Percentiles rank a stretch among this genome's conserved stretches.
Conservation (phyloP, 1,284 basidiomycete species). For the Coriolopsis trogii region DNA sequence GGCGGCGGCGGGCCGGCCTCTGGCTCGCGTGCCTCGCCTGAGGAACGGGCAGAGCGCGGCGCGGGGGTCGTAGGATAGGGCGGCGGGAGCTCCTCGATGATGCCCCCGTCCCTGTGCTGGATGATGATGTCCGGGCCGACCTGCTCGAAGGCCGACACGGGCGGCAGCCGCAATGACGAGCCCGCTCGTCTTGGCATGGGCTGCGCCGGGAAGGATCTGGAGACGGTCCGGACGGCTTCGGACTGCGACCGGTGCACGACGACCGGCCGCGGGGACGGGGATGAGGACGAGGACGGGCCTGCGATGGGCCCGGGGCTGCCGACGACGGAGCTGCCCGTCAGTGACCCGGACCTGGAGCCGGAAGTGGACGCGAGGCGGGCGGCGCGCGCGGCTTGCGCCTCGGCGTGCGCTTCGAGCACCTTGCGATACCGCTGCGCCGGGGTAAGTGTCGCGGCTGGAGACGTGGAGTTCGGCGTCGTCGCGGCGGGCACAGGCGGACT, state of each 20-base stretch:
- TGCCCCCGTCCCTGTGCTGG: slow-evolving; percentile 37
- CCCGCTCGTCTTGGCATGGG: slow-evolving; percentile 16
- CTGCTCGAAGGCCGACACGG: slow-evolving; percentile 22
- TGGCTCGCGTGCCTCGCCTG: background rate
- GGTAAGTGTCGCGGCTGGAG: slow-evolving; percentile 16
- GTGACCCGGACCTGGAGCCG: background rate
- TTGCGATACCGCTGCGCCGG: slow-evolving; percentile 25
- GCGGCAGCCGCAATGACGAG: slow-evolving; percentile 21
- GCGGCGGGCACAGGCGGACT: background rate
- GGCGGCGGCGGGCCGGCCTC: background rate
- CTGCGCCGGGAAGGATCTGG: slow-evolving; percentile 15
- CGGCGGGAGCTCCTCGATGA: slow-evolving; percentile 37
- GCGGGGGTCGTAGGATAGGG: slow-evolving; percentile 25
- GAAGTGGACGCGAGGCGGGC: slow-evolving; percentile 1
- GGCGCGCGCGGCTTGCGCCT: slow-evolving; percentile 19
- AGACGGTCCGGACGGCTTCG: slow-evolving; percentile 6
- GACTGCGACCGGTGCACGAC: slow-evolving; percentile 17
- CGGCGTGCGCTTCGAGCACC: slow-evolving; percentile 21
- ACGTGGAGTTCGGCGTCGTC: slow-evolving; percentile 19
- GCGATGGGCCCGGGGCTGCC: too few species aligned
- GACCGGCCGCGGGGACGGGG: slow-evolving; percentile 1
- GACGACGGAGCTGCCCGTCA: too few species aligned
- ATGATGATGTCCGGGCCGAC: slow-evolving; percentile 36
- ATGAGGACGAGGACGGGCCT: slow-evolving; percentile 6
- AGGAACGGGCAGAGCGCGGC: background rate